phyloP scores from a whole-genome alignment of 176 grass and related monocot species.

The Carex scoparia region DNA sequence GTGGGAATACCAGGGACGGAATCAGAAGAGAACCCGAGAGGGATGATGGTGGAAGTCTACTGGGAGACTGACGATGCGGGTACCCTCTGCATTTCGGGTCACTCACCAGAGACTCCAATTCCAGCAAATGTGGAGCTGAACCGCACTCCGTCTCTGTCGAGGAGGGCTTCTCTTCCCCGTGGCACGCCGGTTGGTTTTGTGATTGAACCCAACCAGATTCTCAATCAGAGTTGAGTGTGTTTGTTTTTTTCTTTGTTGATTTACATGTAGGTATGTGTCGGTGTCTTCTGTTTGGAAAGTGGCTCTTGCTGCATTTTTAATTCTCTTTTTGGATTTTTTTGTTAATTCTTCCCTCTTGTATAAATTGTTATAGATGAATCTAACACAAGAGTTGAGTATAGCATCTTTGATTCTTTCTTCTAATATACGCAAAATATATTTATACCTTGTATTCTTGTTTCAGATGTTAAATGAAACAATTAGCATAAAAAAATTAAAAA shows the following conservation, averaged over 20 bases:
- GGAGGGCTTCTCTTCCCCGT: conserved; percentile 33
- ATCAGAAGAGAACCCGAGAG: conserved; percentile 69
- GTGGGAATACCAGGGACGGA: conserved; percentile 89
- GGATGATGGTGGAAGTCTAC: conserved; percentile 86
- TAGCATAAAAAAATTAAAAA: not conserved
- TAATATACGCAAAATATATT: not conserved
- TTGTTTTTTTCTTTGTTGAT: not conserved
- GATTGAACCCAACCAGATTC: conserved; percentile 49
- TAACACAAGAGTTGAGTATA: not conserved
- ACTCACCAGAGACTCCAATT: conserved; percentile 53
- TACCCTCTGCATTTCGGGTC: conserved; percentile 75
- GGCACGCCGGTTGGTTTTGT: conserved; percentile 43
- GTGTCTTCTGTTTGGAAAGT: not conserved
- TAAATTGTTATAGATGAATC: conserved; percentile 11
- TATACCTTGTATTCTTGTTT: not conserved
- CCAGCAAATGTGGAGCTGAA: conserved; percentile 45
- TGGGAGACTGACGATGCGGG: conserved; percentile 92
- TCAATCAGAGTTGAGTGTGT: conserved; percentile 26
- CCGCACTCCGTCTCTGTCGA: conserved; percentile 32
- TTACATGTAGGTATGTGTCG: not conserved
- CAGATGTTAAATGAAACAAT: not conserved
- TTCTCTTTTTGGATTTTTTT: not conserved
- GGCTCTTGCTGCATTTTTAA: not conserved
- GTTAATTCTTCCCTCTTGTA: not conserved
- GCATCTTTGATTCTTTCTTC: not conserved